phyloP scores from a whole-genome alignment of 2,329 filamentous ascomycete species.

The Trichoderma koningii region DNA sequence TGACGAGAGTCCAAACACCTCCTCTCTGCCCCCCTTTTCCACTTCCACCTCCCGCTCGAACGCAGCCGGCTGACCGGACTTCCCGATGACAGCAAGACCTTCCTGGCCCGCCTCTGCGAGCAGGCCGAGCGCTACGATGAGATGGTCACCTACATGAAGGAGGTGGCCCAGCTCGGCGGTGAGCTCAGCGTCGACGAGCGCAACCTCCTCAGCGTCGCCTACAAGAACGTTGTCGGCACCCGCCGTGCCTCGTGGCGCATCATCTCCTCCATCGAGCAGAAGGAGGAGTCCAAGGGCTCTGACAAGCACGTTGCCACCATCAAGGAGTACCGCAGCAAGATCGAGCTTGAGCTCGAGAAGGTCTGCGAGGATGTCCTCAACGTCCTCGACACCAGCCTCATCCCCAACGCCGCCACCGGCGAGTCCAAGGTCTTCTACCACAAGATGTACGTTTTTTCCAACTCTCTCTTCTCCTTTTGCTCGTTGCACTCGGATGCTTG shows the following conservation, averaged over 20 bases:
- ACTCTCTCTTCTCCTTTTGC: not conserved
- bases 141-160: slow-evolving; percentile 99
- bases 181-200: slow-evolving; percentile 95
- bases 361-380: slow-evolving; percentile 98
- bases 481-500: not conserved
- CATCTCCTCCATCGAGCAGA: slow-evolving; percentile 99
- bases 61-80: slow-evolving; percentile 25
- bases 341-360: slow-evolving; percentile 94
- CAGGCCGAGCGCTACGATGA: slow-evolving; percentile 99
- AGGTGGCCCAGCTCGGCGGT: slow-evolving; percentile 85
- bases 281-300: slow-evolving; percentile 98
- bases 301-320: slow-evolving; percentile 94
- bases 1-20: slow-evolving; percentile 22
- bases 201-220: slow-evolving; percentile 97
- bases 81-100: slow-evolving; percentile 78
- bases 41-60: not conserved
- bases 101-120: slow-evolving; percentile 99
- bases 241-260: slow-evolving; percentile 99
- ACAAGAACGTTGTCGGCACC: slow-evolving; percentile 99
- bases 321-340: slow-evolving; percentile 97
- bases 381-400: slow-evolving; percentile 88
- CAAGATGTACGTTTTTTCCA: slow-evolving; percentile 80
- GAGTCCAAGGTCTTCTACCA: slow-evolving; percentile 99
- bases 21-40: slow-evolving; percentile 3
- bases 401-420: slow-evolving; percentile 92